Conservation (phyloP, 805 yeast genomes). For the Pichia exigua region DNA sequence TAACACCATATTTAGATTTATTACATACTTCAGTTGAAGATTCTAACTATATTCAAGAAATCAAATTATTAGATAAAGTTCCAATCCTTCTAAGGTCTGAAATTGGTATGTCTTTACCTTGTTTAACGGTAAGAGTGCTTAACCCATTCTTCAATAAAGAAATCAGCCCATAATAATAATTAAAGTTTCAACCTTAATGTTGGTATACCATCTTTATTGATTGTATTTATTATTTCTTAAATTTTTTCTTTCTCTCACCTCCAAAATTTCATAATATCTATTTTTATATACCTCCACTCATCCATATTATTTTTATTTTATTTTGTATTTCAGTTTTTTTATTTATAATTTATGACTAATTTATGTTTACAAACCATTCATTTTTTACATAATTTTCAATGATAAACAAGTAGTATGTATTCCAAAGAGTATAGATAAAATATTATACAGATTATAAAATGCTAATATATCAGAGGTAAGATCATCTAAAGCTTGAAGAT, state of each 20-base stretch:
- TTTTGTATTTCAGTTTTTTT: neutral
- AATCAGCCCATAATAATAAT: neutral
- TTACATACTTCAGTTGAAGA: constrained; percentile 56
- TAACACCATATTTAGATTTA: constrained; percentile 51
- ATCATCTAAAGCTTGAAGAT: neutral
- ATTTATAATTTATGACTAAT: neutral
- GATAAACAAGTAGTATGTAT: no score
- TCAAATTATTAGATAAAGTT: constrained; percentile 65
- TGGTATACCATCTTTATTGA: neutral
- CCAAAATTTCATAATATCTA: neutral
- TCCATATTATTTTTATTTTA: neutral
- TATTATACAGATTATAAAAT: neutral
- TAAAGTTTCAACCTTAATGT: neutral
- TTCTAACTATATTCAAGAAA: constrained; percentile 66
- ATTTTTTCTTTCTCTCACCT: neutral
- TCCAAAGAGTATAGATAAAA: neutral
- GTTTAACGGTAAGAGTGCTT: constrained; percentile 82
- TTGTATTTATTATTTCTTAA: neutral
- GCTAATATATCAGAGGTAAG: neutral
- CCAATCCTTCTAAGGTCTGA: constrained; percentile 87
- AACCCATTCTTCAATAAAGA: constrained; percentile 59
- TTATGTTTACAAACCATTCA: neutral
- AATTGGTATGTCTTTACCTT: constrained; percentile 92
- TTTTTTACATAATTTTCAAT: no score
- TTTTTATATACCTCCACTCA: neutral